Percentiles rank a stretch among this genome's conserved stretches.
phyloP scores from a whole-genome alignment of 305 asterid genomes.

The Solanum hybrid region DNA sequence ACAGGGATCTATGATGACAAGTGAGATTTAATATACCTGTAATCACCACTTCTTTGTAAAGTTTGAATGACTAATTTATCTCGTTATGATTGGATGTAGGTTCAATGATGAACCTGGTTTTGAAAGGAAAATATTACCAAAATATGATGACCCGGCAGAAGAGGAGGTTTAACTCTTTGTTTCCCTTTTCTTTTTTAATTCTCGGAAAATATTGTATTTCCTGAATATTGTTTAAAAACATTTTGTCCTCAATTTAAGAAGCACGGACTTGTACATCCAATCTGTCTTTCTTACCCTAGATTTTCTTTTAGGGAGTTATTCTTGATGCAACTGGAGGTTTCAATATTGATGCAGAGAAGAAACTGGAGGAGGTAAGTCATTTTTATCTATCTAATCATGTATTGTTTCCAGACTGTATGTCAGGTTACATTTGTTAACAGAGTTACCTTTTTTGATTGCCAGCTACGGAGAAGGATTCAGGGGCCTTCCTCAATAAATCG shows the following conservation, averaged over 20 bases:
- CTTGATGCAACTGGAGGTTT: constrained; percentile 85
- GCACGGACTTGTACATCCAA: background rate
- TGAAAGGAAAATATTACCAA: constrained; percentile 75
- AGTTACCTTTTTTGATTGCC: constrained; percentile 16
- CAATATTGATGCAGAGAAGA: constrained; percentile 77
- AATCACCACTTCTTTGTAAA: background rate
- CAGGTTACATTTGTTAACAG: constrained; percentile 11
- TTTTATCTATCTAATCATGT: constrained; percentile 10
- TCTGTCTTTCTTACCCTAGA: constrained; percentile 10
- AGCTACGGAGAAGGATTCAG: constrained; percentile 90
- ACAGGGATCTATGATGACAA: constrained; percentile 69
- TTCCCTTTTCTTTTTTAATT: background rate
- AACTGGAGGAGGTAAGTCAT: constrained; percentile 56
- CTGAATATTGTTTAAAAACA: background rate
- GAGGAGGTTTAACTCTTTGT: constrained; percentile 52
- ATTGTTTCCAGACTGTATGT: constrained; percentile 4
- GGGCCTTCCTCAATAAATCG: constrained; percentile 40
- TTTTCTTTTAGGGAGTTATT: constrained; percentile 51
- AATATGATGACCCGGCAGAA: constrained; percentile 74
- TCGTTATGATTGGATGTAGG: constrained; percentile 30
- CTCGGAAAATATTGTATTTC: background rate
- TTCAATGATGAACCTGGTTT: constrained; percentile 40
- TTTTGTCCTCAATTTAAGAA: background rate
- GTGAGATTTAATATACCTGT: constrained; percentile 28
- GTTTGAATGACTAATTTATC: constrained; percentile 6